phyloP scores from a whole-genome alignment of 2,329 filamentous ascomycete genomes.

The Herpotrichia juniperi region DNA sequence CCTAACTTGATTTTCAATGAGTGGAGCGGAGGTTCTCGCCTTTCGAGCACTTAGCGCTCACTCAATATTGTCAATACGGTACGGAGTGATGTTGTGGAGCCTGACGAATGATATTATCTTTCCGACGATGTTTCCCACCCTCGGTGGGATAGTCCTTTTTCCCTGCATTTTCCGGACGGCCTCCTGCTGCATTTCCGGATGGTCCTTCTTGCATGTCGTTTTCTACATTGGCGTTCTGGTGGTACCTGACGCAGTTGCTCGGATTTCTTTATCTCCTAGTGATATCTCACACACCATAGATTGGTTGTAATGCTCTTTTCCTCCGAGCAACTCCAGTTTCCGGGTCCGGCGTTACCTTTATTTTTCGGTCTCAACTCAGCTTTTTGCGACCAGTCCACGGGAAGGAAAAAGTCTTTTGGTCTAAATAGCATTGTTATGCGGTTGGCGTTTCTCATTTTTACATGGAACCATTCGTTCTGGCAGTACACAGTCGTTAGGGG shows the following conservation, averaged over 20 bases:
- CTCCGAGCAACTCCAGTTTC: slow-evolving; percentile 35
- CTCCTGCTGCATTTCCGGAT: slow-evolving; percentile 41
- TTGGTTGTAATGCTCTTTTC: slow-evolving; percentile 39
- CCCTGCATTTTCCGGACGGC: slow-evolving; percentile 36
- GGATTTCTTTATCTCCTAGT: slow-evolving; percentile 22
- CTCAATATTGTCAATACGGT: slow-evolving; percentile 36
- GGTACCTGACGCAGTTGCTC: slow-evolving; percentile 24
- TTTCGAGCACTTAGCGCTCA: slow-evolving; percentile 37
- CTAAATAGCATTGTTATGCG: slow-evolving; percentile 38
- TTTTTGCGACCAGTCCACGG: slow-evolving; percentile 22
- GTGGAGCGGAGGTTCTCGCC: slow-evolving; percentile 42
- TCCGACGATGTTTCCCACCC: slow-evolving; percentile 15
- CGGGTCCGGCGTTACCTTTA: slow-evolving; percentile 29
- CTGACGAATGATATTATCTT: slow-evolving; percentile 26
- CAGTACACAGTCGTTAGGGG: slow-evolving; percentile 30
- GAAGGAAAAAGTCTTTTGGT: slow-evolving; percentile 41
- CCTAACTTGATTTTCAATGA: slow-evolving; percentile 33
- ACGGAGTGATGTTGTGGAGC: slow-evolving; percentile 33
- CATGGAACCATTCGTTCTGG: slow-evolving; percentile 24
- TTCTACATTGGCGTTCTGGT: slow-evolving; percentile 29
- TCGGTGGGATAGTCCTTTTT: slow-evolving; percentile 17
- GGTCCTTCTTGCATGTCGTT: slow-evolving; percentile 38
- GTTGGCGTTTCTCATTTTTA: slow-evolving; percentile 26
- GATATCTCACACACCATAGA: slow-evolving; percentile 32
- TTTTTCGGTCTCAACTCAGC: slow-evolving; percentile 13